Percentiles rank a stretch among this genome's conserved stretches.
phyloP scores from a whole-genome alignment of 768 basidiomycete species.

The Psilocybe sp. region DNA sequence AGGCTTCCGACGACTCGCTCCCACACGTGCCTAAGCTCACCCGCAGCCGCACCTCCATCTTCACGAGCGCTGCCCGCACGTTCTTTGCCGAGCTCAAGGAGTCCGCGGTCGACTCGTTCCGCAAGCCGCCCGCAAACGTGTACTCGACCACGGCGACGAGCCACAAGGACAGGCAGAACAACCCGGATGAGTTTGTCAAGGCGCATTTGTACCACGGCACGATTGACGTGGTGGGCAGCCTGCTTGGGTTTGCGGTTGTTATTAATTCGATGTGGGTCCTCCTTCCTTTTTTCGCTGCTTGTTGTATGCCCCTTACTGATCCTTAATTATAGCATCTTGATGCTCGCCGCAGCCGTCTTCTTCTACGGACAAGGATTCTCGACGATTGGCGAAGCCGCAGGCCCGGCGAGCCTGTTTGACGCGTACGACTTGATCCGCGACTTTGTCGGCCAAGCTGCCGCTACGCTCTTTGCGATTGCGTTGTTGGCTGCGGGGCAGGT shows the following conservation, averaged over 20 bases:
- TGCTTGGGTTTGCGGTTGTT: slow-evolving; percentile 82
- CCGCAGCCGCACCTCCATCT: too few species aligned
- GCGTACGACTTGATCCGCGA: slow-evolving; percentile 73
- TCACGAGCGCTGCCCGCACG: too few species aligned
- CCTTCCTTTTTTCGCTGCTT: slow-evolving; percentile 7
- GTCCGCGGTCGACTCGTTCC: slow-evolving; percentile 32
- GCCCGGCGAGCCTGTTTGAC: slow-evolving; percentile 77
- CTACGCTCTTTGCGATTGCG: slow-evolving; percentile 85
- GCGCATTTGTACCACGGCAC: slow-evolving; percentile 67
- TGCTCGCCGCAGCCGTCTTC: slow-evolving; percentile 82
- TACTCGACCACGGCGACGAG: slow-evolving; percentile 34
- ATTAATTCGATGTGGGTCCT: slow-evolving; percentile 76
- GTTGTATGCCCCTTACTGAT: too few species aligned
- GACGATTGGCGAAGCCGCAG: slow-evolving; percentile 14
- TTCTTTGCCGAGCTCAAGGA: slow-evolving; percentile 19
- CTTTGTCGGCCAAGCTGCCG: slow-evolving; percentile 76
- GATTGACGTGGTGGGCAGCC: slow-evolving; percentile 61
- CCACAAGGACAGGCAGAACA: slow-evolving; percentile 58
- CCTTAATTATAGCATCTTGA: slow-evolving; percentile 65
- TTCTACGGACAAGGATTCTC: slow-evolving; percentile 40
- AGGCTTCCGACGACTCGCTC: slow-evolving; percentile 16
- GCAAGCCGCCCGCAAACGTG: slow-evolving; percentile 30
- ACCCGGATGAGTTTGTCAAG: slow-evolving; percentile 48
- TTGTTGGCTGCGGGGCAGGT: slow-evolving; percentile 82
- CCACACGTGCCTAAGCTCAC: slow-evolving; percentile 10